Evolutionary conservation across 371 early-diverging fungal genomes (phyloP), one percentile per base, ranked within the genome.

Genomic region (Mucor piriformis): DNA sequence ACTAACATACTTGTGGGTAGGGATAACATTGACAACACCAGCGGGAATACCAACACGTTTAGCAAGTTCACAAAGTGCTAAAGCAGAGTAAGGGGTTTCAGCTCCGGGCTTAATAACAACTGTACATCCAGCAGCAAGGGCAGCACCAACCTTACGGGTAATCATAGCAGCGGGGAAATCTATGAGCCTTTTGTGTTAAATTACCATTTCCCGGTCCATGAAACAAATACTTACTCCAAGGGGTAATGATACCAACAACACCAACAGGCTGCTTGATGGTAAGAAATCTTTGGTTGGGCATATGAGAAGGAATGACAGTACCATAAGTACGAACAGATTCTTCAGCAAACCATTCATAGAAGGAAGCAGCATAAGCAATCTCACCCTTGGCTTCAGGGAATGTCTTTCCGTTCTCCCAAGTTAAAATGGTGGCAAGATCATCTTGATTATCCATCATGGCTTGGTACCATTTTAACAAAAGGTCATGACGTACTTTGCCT

Each of bases 101-200:
- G 90, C 79, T 4, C 79, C 82, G 20, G 93, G 88, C 72, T 94
- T 93, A 37, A 90, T 76, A 15, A 93, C 87, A 16, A 83, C 86
- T 0, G 92, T 90, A 69, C 92, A 91, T 23, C 82, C 88, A 50
- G 89, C 91, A 16, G 92, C 92, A 49, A 92, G 59, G 12, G 91
- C 91, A n/a, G 91, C 89, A 35, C 87, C 88, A 5, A 88, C 79
- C 66, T 96, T 96, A 54, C 96, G 87, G 0, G 95, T 89, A 10
- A 93, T 82, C 95, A 96, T 95, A 16, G 96, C 96, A 62, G 70
- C 83, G 12, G 95, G 96, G 69, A 96, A 96, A 67, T 96, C 85
- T 83, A 66, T n/a, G 20, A 32, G 7, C 11, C 1, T 46, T 18
- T 8, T 7, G 1, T 27, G 18, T 52, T 23, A 43, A 38, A 27